A percentile compares a stretch with the other conserved stretches of the same genome.
phyloP scores from a whole-genome alignment of 495 filamentous ascomycete genomes.

The Daldinia concentrica region DNA sequence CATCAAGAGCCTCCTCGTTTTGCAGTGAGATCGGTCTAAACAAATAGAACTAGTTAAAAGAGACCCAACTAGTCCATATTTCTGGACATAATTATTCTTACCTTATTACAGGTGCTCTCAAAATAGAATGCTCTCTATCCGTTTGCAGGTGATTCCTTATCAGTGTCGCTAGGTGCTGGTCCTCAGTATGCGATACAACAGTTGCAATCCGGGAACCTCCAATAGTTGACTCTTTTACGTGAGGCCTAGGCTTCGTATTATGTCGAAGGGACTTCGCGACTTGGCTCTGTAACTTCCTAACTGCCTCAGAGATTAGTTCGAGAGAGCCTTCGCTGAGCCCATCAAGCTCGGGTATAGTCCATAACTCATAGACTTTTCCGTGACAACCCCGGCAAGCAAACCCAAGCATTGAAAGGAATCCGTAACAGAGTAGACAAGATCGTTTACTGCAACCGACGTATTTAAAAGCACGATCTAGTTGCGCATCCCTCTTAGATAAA shows the following conservation, averaged over 20 bases:
- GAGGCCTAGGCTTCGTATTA: background rate
- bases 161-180: background rate
- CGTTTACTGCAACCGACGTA: constrained; percentile 10
- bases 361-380: constrained; percentile 6
- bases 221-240: constrained; percentile 2
- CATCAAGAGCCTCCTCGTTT: background rate
- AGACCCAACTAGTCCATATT: background rate
- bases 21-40: background rate
- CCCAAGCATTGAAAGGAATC: background rate
- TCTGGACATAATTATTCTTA: background rate
- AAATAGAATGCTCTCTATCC: background rate
- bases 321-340: background rate
- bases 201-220: constrained; percentile 6
- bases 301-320: background rate
- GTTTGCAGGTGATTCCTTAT: background rate
- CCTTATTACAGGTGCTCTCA: background rate
- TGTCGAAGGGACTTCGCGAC: background rate
- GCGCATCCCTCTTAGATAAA: background rate
- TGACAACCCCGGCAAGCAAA: constrained; percentile 6
- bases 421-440: background rate
- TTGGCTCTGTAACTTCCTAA: background rate
- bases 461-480: background rate
- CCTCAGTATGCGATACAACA: background rate
- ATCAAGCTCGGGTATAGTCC: constrained; percentile 5
- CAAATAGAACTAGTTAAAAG: background rate